phyloP scores from a whole-genome alignment of 495 filamentous ascomycete species.

The Lentithecium fluviatile region DNA sequence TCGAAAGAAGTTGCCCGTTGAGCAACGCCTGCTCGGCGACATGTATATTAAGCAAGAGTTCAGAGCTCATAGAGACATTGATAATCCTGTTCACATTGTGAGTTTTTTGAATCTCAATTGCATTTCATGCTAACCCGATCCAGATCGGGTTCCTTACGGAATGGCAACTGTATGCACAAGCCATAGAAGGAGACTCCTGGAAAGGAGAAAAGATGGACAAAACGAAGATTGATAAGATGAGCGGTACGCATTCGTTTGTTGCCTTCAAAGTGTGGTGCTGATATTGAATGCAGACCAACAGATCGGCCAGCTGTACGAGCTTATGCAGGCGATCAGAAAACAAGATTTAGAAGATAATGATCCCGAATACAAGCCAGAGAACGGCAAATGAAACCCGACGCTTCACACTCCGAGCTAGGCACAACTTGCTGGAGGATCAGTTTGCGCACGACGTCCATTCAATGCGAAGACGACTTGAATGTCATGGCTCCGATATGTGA shows the following conservation, averaged over 20 bases:
- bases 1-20: conserved; percentile 66
- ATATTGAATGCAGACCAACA: conserved; percentile 69
- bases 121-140: no score
- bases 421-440: not conserved
- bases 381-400: not conserved
- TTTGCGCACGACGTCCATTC: not conserved
- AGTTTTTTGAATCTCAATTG: conserved; percentile 26
- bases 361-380: conserved; percentile 20
- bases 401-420: no score
- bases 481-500: not conserved
- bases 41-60: conserved; percentile 91
- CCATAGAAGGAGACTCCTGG: conserved; percentile 84
- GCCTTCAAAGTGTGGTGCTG: not conserved
- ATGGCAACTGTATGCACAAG: conserved; percentile 93
- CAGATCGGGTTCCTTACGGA: conserved; percentile 94
- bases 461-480: not conserved
- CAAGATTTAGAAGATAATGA: conserved; percentile 50
- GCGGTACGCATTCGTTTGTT: conserved; percentile 54
- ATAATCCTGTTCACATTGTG: conserved; percentile 92
- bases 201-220: conserved; percentile 72
- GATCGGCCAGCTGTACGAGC: conserved; percentile 86
- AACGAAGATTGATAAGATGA: conserved; percentile 87
- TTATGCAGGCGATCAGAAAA: conserved; percentile 81
- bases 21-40: conserved; percentile 83
- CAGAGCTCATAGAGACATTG: conserved; percentile 71